Evolutionary conservation across 495 filamentous ascomycete species (phyloP), one percentile per base, ranked within the genome.

Genomic region (Xylaria grammica): DNA sequence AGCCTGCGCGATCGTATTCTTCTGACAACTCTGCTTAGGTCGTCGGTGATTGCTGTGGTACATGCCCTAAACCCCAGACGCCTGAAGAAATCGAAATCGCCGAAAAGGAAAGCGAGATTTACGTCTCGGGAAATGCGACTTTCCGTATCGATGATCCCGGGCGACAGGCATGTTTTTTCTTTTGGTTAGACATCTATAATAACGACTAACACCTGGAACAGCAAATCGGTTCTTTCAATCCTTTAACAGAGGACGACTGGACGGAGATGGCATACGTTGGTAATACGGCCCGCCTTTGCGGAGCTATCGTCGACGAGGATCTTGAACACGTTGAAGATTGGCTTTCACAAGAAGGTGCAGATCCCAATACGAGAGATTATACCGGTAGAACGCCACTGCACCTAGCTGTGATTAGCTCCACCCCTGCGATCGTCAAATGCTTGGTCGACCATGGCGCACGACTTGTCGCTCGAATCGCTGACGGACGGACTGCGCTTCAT

Each of bases 301-400:
- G 92, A 66, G 89, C 89, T 0, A 94, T 96, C 40, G 85, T 91
- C 8, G 86, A 93, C 58, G 78, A 79, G 4, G 86, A 94, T 73
- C 60, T 88, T 5, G 82, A 87, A 27, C 78, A 84, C 55, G 89
- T 94, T n/a, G 69, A 86, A 61, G 81, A 84, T 62, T 93, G 89
- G 87, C 84, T 90, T 32, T 69, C 76, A 1, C 82, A 88, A 66
- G 86, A 90, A 60, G 84, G 75, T 11, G 74, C 82, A 11, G 82
- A 90, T 69, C 79, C 86, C 1, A 86, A 93, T 66, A 76, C 76
- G 45, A 67, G 92, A 13, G 91, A 96, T 67, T 89, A 90, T 67
- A 92, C 90, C n/a, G 92, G 92, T 10, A 80, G 92, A 22, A 90
- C 91, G 4, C 92, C 92, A 4, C 78, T 94, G 11, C 92, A 94